phyloP scores from a whole-genome alignment of 768 basidiomycete genomes.

The Auriscalpium vulgare region DNA sequence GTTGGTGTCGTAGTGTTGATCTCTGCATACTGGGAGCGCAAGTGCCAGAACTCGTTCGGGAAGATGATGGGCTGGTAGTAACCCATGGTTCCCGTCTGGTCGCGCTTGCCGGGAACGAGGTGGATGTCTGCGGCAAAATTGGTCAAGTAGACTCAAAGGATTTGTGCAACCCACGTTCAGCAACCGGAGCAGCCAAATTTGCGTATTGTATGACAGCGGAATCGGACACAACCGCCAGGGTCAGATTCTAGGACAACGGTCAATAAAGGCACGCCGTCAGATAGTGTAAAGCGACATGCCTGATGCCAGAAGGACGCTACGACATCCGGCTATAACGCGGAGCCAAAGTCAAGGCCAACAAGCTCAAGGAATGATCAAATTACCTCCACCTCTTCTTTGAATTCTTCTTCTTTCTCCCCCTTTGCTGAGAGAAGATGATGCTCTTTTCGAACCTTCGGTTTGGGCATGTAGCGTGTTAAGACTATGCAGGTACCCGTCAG shows the following conservation, averaged over 20 bases:
- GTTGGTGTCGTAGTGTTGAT: constrained; percentile 77
- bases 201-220: constrained; percentile 42
- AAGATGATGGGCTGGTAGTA: constrained; percentile 86
- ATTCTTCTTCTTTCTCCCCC: constrained; percentile 29
- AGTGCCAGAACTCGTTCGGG: constrained; percentile 93
- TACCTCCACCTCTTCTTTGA: constrained; percentile 44
- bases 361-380: too few relatives aligned
- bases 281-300: constrained; percentile 30
- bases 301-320: constrained; percentile 82
- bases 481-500: constrained; percentile 34
- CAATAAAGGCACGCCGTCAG: neutral
- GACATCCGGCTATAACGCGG: constrained; percentile 37
- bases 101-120: constrained; percentile 50
- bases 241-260: constrained; percentile 57
- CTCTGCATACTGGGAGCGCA: constrained; percentile 73
- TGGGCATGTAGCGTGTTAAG: constrained; percentile 78
- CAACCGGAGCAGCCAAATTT: constrained; percentile 49
- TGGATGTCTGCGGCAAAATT: constrained; percentile 44
- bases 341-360: neutral
- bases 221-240: constrained; percentile 78
- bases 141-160: constrained; percentile 9
- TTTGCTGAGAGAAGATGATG: constrained; percentile 62
- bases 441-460: constrained; percentile 65
- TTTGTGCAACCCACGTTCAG: constrained; percentile 46
- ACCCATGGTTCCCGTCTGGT: constrained; percentile 55